A percentile compares a stretch with the other conserved stretches of the same genome.
Evolutionary conservation across 345 rosid genomes (phyloP).

Genomic region (Balakata baccata): DNA sequence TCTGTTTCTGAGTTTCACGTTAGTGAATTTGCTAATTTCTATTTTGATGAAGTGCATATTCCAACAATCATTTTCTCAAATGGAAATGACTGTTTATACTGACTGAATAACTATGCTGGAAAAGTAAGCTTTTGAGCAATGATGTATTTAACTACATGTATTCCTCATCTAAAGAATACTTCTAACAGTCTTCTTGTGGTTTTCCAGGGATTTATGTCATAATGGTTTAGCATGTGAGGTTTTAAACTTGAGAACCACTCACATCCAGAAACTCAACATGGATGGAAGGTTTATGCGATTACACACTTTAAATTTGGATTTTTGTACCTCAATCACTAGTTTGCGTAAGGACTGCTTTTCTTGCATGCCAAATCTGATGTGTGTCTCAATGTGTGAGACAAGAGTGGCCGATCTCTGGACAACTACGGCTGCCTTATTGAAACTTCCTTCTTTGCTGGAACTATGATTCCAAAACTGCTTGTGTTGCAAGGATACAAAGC

Average conservation of each 20-base stretch:
- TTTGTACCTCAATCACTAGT: conserved; percentile 45
- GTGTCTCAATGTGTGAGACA: conserved; percentile 57
- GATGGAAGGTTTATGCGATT: conserved; percentile 41
- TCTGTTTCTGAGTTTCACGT: too few relatives aligned
- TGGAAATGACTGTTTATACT: not conserved
- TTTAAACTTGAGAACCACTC: conserved; percentile 32
- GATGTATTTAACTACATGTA: not conserved
- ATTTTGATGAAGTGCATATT: too few relatives aligned
- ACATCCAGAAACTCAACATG: conserved; percentile 40
- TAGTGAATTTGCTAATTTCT: too few relatives aligned
- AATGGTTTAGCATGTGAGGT: conserved; percentile 40
- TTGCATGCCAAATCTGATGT: conserved; percentile 48
- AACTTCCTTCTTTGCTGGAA: conserved; percentile 46
- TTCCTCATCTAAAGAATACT: not conserved
- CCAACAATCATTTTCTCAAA: not conserved
- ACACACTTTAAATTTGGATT: conserved; percentile 46
- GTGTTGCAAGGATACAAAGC: conserved; percentile 47
- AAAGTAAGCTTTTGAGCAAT: not conserved
- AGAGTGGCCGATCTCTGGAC: conserved; percentile 56
- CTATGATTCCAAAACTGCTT: conserved; percentile 51
- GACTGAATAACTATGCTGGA: conserved; percentile 7
- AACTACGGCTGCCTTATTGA: conserved; percentile 39
- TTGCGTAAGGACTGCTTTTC: conserved; percentile 54
- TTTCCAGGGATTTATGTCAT: conserved; percentile 37
- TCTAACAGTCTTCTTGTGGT: conserved; percentile 5